Conservation (phyloP, 495 filamentous ascomycete genomes). For the Lophiostoma macrostomum region DNA sequence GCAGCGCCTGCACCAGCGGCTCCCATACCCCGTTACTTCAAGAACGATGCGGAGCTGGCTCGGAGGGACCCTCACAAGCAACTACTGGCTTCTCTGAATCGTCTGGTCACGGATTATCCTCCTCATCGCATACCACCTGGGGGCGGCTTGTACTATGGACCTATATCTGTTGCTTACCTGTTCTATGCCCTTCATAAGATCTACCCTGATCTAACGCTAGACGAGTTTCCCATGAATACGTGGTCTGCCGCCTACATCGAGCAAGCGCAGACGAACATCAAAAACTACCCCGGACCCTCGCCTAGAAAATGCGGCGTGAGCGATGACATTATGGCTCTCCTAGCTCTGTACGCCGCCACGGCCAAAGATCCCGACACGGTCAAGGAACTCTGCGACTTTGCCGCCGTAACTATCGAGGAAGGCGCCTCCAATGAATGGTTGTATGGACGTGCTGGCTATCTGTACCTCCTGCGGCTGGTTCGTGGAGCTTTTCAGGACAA, state of each 20-base stretch:
- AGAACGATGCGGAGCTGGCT: conserved; percentile 30
- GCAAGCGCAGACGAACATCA: conserved; percentile 45
- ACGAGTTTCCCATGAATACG: conserved; percentile 43
- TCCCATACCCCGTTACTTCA: conserved; percentile 33
- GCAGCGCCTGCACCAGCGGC: conserved; percentile 5
- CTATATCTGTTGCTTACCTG: conserved; percentile 58
- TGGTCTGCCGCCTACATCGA: conserved; percentile 49
- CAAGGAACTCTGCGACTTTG: conserved; percentile 44
- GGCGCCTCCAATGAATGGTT: conserved; percentile 51
- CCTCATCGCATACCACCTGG: conserved; percentile 39
- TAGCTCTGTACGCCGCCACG: conserved; percentile 51
- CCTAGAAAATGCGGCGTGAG: conserved; percentile 51
- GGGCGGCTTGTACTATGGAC: conserved; percentile 57
- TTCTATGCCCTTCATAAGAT: conserved; percentile 51
- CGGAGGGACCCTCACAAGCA: conserved; percentile 42
- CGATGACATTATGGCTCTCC: conserved; percentile 54
- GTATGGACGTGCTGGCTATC: conserved; percentile 58
- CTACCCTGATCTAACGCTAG: conserved; percentile 49
- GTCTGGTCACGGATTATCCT: conserved; percentile 40
- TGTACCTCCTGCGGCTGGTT: conserved; percentile 57
- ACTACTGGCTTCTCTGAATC: conserved; percentile 43
- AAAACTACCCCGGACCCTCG: conserved; percentile 43
- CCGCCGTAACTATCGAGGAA: conserved; percentile 41
- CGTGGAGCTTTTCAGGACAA: conserved; percentile 41
- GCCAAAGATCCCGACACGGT: conserved; percentile 46